phyloP scores from a whole-genome alignment of 106 monocot genomes.

The Triglochin maritima region DNA sequence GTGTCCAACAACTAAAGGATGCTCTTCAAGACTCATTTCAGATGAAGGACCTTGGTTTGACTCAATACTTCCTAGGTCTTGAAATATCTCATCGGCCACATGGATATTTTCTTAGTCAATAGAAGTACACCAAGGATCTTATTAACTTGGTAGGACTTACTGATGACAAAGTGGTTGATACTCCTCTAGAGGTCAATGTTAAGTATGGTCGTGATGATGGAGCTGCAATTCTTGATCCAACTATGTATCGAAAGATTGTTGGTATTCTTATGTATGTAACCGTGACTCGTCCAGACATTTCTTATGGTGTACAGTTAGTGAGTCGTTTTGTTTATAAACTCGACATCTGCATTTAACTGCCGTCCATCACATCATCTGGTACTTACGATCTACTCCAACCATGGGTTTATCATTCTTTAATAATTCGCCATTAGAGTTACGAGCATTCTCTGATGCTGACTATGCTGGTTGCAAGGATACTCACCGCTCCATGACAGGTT shows the following conservation, averaged over 20 bases:
- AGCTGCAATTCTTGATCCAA: too few relatives aligned
- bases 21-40: conserved; percentile 13
- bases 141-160: background rate
- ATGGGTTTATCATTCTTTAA: background rate
- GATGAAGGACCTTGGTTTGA: conserved; percentile 22
- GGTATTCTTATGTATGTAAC: conserved; percentile 17
- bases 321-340: conserved; percentile 19
- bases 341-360: conserved; percentile 1
- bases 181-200: conserved; percentile 6
- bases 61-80: conserved; percentile 15
- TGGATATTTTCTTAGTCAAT: conserved; percentile 17
- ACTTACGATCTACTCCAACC: conserved; percentile 10
- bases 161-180: conserved; percentile 1
- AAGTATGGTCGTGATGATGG: background rate
- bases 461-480: background rate
- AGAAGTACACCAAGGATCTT: conserved; percentile 10
- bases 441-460: conserved; percentile 1
- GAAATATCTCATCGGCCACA: conserved; percentile 3
- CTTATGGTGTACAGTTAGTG: conserved; percentile 12
- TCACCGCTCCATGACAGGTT: background rate
- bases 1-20: conserved; percentile 4
- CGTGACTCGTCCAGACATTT: conserved; percentile 15
- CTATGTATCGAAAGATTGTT: conserved; percentile 1
- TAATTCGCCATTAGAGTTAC: background rate
- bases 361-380: conserved; percentile 15